A percentile compares a stretch with the other conserved stretches of the same genome.
Conservation (phyloP, 805 yeast genomes). For the Kodamaea sagamina region DNA sequence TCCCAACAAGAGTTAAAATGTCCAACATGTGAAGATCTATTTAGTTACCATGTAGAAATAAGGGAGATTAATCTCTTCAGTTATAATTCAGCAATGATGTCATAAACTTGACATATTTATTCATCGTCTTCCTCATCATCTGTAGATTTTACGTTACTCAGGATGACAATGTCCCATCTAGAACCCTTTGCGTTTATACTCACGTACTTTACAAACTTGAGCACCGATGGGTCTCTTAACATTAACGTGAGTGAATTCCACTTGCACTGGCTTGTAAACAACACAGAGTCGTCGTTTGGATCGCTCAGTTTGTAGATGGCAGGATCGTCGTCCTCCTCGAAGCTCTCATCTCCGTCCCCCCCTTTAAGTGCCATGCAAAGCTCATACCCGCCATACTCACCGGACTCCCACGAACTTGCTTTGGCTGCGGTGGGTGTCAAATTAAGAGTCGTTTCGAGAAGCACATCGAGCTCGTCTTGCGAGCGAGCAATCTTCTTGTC, state of each 20-base stretch:
- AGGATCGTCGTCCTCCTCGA: conserved; percentile 67
- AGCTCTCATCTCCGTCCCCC: conserved; percentile 45
- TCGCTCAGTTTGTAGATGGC: conserved; percentile 67
- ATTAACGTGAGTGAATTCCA: conserved; percentile 82
- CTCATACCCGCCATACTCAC: conserved; percentile 95
- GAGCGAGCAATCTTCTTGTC: conserved; percentile 39
- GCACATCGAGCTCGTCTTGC: conserved; percentile 41
- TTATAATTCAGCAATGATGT: too few relatives aligned
- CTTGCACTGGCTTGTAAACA: conserved; percentile 75
- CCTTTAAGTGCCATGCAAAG: conserved; percentile 73
- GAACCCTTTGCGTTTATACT: conserved; percentile 86
- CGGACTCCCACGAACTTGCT: conserved; percentile 77
- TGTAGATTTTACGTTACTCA: conserved; percentile 64
- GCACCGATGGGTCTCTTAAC: conserved; percentile 80
- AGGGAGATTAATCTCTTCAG: too few relatives aligned
- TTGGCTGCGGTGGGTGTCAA: conserved; percentile 65
- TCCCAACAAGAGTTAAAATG: conserved; percentile 4
- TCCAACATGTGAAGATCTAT: conserved; percentile 2
- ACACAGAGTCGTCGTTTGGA: conserved; percentile 69
- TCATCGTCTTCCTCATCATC: conserved; percentile 32
- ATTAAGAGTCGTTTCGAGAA: conserved; percentile 77
- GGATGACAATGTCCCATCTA: conserved; percentile 85
- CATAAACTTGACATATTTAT: too few relatives aligned
- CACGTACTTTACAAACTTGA: conserved; percentile 90
- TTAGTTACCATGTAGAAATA: too few relatives aligned